Base-by-base conservation (phyloP, 345 rosid species). In the Syzygium grande region DNA sequence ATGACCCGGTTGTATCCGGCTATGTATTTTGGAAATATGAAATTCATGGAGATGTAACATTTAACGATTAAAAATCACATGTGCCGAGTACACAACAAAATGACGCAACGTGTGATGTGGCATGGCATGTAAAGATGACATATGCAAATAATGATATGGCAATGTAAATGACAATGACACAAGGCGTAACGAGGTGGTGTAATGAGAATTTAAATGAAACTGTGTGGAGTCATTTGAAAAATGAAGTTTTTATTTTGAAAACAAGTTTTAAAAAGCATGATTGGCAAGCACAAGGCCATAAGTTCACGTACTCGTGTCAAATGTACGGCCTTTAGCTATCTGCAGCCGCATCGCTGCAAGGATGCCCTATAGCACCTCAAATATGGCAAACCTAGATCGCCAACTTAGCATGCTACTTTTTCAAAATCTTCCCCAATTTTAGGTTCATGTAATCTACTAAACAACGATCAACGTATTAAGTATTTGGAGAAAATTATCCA, bases 1-100 rank as follows among this genome's bases (percentile, higher is more conserved):
- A 61, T 61, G 73, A n/a, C 2, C 73, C 2, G 2, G 2, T n/a
- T 0, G 0, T n/a, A n/a, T 6, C 19, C 3, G 12, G n/a, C n/a
- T n/a, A 59, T 43, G 46, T 43, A 43, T 43, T 43, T 43, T 43
- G 46, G 46, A 43, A 91, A 34, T 80, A 41, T 0, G 30, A 51
- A 22, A 83, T 46, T 46, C 30, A 43, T 22, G 51, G 10, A 83
- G 17, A 22, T 0, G 21, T 12, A 5, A 49, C 85, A 83, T 83
- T 46, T 11, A 2, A 46, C 25, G 49, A 7, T 43, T 23, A 11
- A 22, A 38, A 83, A 83, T 17, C 30, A 41, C 15, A 1, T 61
- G 34, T 3, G 73, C 1, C 1, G 34, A n/a, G 19, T 9, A 61
- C 34, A 61, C 34, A n/a, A 61, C 73, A n/a, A 61, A n/a, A 61